Evolutionary conservation across 2,329 filamentous ascomycete species (phyloP).

Genomic region (Botrytis fabae): DNA sequence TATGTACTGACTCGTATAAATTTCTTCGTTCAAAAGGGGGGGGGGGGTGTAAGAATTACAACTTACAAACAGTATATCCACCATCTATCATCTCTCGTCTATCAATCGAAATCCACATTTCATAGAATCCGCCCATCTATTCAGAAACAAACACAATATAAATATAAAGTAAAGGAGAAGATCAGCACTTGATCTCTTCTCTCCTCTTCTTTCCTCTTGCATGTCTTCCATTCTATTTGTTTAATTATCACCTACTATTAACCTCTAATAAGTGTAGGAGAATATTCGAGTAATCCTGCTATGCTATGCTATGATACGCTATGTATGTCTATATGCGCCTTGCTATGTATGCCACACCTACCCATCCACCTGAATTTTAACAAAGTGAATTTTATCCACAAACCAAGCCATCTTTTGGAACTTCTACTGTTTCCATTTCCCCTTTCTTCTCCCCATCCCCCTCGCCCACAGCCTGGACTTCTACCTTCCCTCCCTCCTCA

Average conservation of each 20-base stretch:
- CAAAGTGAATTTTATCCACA: constrained; percentile 27
- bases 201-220: not conserved
- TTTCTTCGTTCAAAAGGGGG: too few species aligned
- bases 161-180: not conserved
- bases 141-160: not conserved
- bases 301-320: too few species aligned
- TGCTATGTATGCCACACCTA: not conserved
- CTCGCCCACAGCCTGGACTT: not conserved
- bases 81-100: too few species aligned
- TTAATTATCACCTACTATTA: not conserved
- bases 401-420: constrained; percentile 35
- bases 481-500: constrained; percentile 12
- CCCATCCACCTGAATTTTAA: not conserved
- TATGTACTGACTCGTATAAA: too few species aligned
- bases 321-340: not conserved
- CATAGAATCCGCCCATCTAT: too few species aligned
- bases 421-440: constrained; percentile 29
- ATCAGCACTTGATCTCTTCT: not conserved
- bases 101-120: too few species aligned
- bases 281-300: not conserved
- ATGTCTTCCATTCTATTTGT: not conserved
- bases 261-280: not conserved
- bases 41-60: too few species aligned
- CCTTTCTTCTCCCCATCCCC: constrained; percentile 1
- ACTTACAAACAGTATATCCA: too few species aligned